A percentile compares a stretch with the other conserved stretches of the same genome.
Evolutionary conservation across 116 monocot species (phyloP).

Genomic region (Papilionanthe hybrid): DNA sequence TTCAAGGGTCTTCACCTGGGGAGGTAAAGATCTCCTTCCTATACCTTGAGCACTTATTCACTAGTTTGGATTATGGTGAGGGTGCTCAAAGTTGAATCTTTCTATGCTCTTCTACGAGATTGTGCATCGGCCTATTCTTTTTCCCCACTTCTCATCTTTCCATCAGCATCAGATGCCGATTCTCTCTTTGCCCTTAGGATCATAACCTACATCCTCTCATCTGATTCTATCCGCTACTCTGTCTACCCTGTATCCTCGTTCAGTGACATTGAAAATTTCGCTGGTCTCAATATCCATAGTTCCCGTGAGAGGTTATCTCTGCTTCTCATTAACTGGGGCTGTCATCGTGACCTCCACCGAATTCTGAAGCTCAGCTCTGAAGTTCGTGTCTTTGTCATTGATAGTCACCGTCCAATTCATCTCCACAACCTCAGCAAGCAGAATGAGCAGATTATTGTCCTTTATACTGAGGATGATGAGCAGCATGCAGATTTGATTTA

Average conservation of each 20-base stretch:
- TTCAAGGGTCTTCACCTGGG: too few relatives aligned
- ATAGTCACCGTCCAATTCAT: slow-evolving; percentile 84
- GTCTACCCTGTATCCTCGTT: slow-evolving; percentile 78
- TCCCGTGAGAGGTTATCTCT: slow-evolving; percentile 26
- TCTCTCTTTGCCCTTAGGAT: slow-evolving; percentile 80
- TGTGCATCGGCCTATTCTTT: slow-evolving; percentile 41
- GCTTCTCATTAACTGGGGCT: slow-evolving; percentile 74
- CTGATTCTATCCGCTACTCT: slow-evolving; percentile 73
- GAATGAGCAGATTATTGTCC: slow-evolving; percentile 63
- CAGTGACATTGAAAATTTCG: slow-evolving; percentile 32
- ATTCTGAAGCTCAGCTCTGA: slow-evolving; percentile 29
- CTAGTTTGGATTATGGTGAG: slow-evolving; percentile 49
- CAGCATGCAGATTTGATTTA: slow-evolving; percentile 65
- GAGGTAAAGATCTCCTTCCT: not conserved
- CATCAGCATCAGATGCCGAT: slow-evolving; percentile 75
- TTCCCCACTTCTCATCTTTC: slow-evolving; percentile 69
- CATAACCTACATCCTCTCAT: slow-evolving; percentile 60
- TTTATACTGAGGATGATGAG: slow-evolving; percentile 78
- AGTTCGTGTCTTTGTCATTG: slow-evolving; percentile 54
- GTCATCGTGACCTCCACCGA: slow-evolving; percentile 68
- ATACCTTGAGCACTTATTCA: not conserved
- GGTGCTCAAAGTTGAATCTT: slow-evolving; percentile 47
- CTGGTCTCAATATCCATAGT: slow-evolving; percentile 23
- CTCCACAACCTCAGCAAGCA: slow-evolving; percentile 76
- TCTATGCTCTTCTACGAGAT: slow-evolving; percentile 57